These are phyloP conservation scores for Papiliotrema laurentii DNA, from an alignment of 1,284 basidiomycete genomes.

Conservation along the genomic window DNA sequence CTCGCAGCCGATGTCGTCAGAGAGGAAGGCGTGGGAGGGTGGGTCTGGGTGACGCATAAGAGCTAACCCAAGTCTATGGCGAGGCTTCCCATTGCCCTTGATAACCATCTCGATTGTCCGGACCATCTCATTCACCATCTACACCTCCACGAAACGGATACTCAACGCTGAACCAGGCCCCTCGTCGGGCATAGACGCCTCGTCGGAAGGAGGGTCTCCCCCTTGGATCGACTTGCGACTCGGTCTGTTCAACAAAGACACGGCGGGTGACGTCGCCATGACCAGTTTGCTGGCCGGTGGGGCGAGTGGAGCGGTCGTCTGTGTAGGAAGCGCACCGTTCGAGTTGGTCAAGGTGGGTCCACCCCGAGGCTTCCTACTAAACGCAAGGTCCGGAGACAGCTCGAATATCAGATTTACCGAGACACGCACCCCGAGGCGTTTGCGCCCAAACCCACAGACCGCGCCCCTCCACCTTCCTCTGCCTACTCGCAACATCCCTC, in stretches of 20 bases:
- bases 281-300: slow-evolving; percentile 49
- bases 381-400: slow-evolving; percentile 72
- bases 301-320: slow-evolving; percentile 45
- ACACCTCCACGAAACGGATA: slow-evolving; percentile 78
- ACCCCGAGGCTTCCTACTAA: background rate
- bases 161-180: slow-evolving; percentile 54
- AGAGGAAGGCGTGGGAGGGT: slow-evolving; percentile 88
- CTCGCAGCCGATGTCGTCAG: slow-evolving; percentile 64
- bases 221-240: slow-evolving; percentile 36
- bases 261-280: slow-evolving; percentile 63
- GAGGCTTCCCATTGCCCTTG: slow-evolving; percentile 62
- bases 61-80: slow-evolving; percentile 33
- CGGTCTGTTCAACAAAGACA: slow-evolving; percentile 33
- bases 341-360: slow-evolving; percentile 83
- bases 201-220: background rate
- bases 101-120: slow-evolving; percentile 96
- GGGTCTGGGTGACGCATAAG: too few species aligned
- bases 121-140: slow-evolving; percentile 86
- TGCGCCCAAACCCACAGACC: slow-evolving; percentile 5
- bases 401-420: slow-evolving; percentile 78
- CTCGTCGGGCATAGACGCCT: background rate
- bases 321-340: slow-evolving; percentile 70
- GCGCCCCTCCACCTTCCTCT: slow-evolving; percentile 10
- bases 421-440: slow-evolving; percentile 36
- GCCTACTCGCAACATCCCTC: slow-evolving; percentile 16